Conservation (phyloP, 2,329 filamentous ascomycete genomes). For the Fusarium nelsonii region DNA sequence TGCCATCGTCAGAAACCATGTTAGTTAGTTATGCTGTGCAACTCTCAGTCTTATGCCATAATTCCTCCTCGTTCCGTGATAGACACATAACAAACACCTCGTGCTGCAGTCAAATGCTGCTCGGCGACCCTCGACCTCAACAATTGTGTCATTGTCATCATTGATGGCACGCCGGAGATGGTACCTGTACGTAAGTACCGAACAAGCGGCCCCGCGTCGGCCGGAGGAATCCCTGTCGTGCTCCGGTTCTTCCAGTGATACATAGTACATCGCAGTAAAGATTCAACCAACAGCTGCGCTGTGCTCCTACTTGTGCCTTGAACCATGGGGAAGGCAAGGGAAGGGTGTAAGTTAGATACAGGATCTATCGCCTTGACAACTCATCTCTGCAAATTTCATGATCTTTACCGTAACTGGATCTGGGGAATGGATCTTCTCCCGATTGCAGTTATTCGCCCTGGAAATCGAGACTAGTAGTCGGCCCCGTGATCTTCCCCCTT, state of each 20-base stretch:
- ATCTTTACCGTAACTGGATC: slow-evolving; percentile 36
- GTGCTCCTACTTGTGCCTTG: slow-evolving; percentile 27
- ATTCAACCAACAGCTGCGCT: slow-evolving; percentile 22
- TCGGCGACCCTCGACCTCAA: slow-evolving; percentile 18
- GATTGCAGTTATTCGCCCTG: slow-evolving; percentile 25
- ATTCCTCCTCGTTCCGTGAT: slow-evolving; percentile 25
- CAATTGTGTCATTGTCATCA: slow-evolving; percentile 49
- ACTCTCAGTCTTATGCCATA: slow-evolving; percentile 30
- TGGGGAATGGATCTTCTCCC: slow-evolving; percentile 31
- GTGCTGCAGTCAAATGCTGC: slow-evolving; percentile 38
- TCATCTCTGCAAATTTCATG: slow-evolving; percentile 33
- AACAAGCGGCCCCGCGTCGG: slow-evolving; percentile 45
- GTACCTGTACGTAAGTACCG: slow-evolving; percentile 45
- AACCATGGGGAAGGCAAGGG: slow-evolving; percentile 16
- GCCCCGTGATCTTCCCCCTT: slow-evolving; percentile 42
- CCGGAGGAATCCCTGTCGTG: slow-evolving; percentile 35
- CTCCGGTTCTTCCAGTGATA: slow-evolving; percentile 12
- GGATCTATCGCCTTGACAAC: slow-evolving; percentile 20
- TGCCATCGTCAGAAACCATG: slow-evolving; percentile 19
- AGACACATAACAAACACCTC: slow-evolving; percentile 23
- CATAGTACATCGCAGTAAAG: slow-evolving; percentile 8
- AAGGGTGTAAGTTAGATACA: slow-evolving; percentile 13
- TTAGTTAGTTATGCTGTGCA: slow-evolving; percentile 31
- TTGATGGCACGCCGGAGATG: slow-evolving; percentile 40
- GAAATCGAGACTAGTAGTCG: slow-evolving; percentile 32